A percentile compares a stretch with the other conserved stretches of the same genome.
Evolutionary conservation across 2,329 filamentous ascomycete species (phyloP).

Genomic region (Pseudogymnoascus sp.): DNA sequence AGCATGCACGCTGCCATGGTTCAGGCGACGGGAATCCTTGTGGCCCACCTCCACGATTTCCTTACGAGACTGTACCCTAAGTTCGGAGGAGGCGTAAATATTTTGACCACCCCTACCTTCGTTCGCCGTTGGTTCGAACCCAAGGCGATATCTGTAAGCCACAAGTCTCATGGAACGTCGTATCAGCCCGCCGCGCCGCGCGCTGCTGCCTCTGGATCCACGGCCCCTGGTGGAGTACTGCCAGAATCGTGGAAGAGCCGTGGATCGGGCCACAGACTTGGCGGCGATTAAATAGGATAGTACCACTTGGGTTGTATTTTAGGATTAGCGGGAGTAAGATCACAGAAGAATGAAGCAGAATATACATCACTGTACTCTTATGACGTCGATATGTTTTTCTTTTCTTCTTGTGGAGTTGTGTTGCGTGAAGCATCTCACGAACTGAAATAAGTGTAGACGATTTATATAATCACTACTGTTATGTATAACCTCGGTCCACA

Average conservation of each 20-base stretch:
- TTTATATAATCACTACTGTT: neutral
- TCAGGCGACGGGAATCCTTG: slow-evolving; percentile 71
- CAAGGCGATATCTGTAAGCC: slow-evolving; percentile 34
- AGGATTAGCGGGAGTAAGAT: neutral
- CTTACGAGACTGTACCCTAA: slow-evolving; percentile 80
- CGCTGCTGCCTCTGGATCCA: slow-evolving; percentile 36
- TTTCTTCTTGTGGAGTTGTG: neutral
- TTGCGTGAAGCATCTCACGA: neutral
- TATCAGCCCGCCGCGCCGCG: slow-evolving; percentile 35
- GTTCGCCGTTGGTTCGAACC: slow-evolving; percentile 60
- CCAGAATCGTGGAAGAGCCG: slow-evolving; percentile 58
- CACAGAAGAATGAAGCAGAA: neutral
- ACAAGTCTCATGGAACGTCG: slow-evolving; percentile 57
- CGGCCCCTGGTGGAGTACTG: slow-evolving; percentile 41
- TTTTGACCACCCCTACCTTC: slow-evolving; percentile 66
- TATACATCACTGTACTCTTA: neutral
- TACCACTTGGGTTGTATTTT: neutral
- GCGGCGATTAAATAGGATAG: slow-evolving; percentile 32
- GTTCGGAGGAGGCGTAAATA: slow-evolving; percentile 75
- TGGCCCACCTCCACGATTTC: slow-evolving; percentile 88
- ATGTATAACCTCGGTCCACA: neutral
- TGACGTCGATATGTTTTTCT: no score
- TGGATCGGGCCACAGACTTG: slow-evolving; percentile 56
- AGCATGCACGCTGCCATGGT: slow-evolving; percentile 42
- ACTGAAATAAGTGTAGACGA: neutral